phyloP scores from a whole-genome alignment of 257 asterid species.

The Striga asiatica region DNA sequence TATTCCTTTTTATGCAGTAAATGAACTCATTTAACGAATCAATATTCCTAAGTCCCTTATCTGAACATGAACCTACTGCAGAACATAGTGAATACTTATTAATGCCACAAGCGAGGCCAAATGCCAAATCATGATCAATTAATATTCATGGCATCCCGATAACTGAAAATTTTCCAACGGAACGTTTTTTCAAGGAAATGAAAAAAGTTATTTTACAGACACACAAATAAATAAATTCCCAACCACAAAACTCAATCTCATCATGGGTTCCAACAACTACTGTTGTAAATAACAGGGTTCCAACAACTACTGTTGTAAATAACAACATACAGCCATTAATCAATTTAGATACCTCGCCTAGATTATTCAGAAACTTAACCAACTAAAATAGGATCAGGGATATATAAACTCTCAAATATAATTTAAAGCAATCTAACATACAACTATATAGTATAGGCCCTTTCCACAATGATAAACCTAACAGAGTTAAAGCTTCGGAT shows the following conservation, averaged over 20 bases:
- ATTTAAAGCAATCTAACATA: not conserved
- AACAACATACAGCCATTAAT: no score
- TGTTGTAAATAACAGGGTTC: not conserved
- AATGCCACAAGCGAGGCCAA: no score
- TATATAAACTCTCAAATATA: not conserved
- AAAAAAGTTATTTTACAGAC: no score
- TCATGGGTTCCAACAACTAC: not conserved
- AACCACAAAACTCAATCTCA: conserved; percentile 2
- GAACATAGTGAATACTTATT: not conserved
- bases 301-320: not conserved
- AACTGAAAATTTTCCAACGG: no score
- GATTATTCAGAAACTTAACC: not conserved
- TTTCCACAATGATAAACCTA: not conserved
- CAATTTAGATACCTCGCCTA: not conserved
- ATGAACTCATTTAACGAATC: not conserved
- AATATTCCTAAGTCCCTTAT: not conserved
- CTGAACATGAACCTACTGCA: not conserved
- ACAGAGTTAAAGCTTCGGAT: not conserved
- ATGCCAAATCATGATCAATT: no score
- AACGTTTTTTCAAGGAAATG: no score
- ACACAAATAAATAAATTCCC: not conserved
- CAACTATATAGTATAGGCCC: not conserved
- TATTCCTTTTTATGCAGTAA: not conserved
- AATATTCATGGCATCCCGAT: not conserved
- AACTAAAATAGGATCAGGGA: not conserved